phyloP scores from a whole-genome alignment of 306 rosid genomes.

The Cicer judaicum region DNA sequence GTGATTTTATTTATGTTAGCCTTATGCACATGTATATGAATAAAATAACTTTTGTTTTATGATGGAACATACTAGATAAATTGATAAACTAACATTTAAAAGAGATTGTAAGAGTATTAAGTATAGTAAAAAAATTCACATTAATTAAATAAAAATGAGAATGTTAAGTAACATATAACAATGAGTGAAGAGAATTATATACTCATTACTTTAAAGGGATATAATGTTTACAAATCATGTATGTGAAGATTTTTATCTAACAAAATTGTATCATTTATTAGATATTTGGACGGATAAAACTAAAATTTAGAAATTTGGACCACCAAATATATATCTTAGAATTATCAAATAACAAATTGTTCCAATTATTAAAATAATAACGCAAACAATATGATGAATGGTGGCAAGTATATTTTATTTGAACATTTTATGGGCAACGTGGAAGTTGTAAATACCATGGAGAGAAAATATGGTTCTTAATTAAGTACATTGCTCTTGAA shows the following conservation, averaged over 20 bases:
- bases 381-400: neutral
- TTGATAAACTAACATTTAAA: too few species aligned
- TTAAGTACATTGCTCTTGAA: slow-evolving; percentile 47
- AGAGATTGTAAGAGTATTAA: too few species aligned
- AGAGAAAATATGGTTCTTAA: slow-evolving; percentile 19
- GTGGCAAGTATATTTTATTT: slow-evolving; percentile 25
- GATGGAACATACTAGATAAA: too few species aligned
- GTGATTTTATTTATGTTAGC: too few species aligned
- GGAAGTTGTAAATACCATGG: slow-evolving; percentile 24
- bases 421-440: slow-evolving; percentile 16
- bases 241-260: neutral
- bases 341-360: neutral
- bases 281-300: neutral
- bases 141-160: too few species aligned
- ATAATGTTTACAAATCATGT: too few species aligned
- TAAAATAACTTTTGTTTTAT: too few species aligned
- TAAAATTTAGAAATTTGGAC: neutral
- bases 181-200: too few species aligned
- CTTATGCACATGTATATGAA: too few species aligned
- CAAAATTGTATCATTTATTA: neutral
- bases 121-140: too few species aligned
- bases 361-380: slow-evolving; percentile 27
- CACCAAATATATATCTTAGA: neutral
- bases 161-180: too few species aligned
- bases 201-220: too few species aligned